A percentile compares a stretch with the other conserved stretches of the same genome.
Evolutionary conservation across 768 basidiomycete genomes (phyloP).

Genomic region (Naganishia friedmannii): DNA sequence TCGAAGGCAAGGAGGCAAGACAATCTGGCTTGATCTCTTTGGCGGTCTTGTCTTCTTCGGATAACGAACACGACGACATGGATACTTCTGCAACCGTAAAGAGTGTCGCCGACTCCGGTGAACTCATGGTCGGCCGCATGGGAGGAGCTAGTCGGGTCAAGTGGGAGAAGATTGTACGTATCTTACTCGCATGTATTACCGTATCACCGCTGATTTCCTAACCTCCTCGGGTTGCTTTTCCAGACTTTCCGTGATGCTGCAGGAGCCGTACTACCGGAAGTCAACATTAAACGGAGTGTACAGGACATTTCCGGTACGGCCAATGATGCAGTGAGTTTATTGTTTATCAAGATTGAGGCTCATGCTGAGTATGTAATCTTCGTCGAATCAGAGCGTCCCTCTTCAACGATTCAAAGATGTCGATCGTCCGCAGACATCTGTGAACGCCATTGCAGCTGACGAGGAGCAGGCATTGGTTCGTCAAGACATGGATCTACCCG

Average conservation of each 20-base stretch:
- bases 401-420: constrained; percentile 41
- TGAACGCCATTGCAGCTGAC: constrained; percentile 37
- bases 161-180: constrained; percentile 41
- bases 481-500: constrained; percentile 39
- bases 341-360: background rate
- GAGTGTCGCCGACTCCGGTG: constrained; percentile 22
- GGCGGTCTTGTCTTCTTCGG: constrained; percentile 24
- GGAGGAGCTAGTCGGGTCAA: constrained; percentile 44
- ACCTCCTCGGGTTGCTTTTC: background rate
- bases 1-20: constrained; percentile 21
- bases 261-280: constrained; percentile 29
- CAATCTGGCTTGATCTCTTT: constrained; percentile 17
- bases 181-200: background rate
- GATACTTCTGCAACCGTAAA: constrained; percentile 21
- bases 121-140: constrained; percentile 43
- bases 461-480: constrained; percentile 35
- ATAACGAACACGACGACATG: constrained; percentile 34
- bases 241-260: constrained; percentile 27
- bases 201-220: background rate
- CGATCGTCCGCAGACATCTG: constrained; percentile 24
- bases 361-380: constrained; percentile 2
- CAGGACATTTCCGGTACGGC: constrained; percentile 40
- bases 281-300: constrained; percentile 39
- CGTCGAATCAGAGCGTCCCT: constrained; percentile 26
- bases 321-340: constrained; percentile 28